Evolutionary conservation across 176 grass and related monocot species (phyloP), one percentile per base, ranked within the genome.

Genomic region (Pharus latifolius): DNA sequence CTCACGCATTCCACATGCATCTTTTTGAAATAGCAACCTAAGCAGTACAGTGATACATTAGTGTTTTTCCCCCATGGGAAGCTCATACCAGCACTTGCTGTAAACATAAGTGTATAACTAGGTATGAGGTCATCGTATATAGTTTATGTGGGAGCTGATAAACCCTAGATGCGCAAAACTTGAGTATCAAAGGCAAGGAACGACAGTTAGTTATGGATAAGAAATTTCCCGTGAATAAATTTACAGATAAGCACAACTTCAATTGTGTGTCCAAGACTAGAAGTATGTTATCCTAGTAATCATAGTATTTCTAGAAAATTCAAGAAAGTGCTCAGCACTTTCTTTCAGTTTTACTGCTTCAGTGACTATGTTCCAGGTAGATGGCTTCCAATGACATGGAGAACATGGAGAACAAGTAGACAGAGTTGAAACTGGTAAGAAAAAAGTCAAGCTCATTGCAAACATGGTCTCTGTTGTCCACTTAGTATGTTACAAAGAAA

Each of bases 1-100:
- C 17, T 92, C 87, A 73, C 87, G 82, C 22, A 56, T 80, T 64
- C 72, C 43, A 42, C 58, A 12, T 19, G 81, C 79, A 83, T 99
- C 89, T 65, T 94, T 99, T 63, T 33, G 69, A 69, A 65, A 64
- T 67, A 96, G 77, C 35, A 82, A 57, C 62, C 93, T 92, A 44
- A 38, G 0, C 18, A 58, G 70, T 60, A 66, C 18, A 60, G 16
- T 70, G 31, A 49, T 20, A 11, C 56, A 34, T 84, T 67, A 49
- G 9, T 6, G 16, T 47, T 76, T 40, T 4, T 5, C 34, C 46
- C 35, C 12, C 27, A 56, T 23, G 45, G 57, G 10, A 73, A 67
- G 33, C 15, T 61, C 8, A 31, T 26, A 15, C 14, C 15, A 50
- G 16, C 54, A 23, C 15, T 57, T 65, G 25, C 5, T 65, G 30